phyloP scores from a whole-genome alignment of 2,329 filamentous ascomycete genomes.

The Fusarium palustre region DNA sequence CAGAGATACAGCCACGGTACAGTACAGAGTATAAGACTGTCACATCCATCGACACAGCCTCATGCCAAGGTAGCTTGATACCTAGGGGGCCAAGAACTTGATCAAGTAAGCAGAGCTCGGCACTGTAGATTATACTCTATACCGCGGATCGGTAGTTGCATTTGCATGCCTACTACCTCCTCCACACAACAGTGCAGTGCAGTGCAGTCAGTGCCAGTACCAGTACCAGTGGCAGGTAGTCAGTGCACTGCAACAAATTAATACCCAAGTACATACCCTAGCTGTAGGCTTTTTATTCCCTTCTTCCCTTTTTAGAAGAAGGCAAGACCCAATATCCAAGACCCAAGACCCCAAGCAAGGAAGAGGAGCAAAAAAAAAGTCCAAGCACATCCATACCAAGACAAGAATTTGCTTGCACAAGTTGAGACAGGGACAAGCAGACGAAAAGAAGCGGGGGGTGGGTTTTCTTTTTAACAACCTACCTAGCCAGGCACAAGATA shows the following conservation, averaged over 20 bases:
- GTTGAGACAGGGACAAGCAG: slow-evolving; percentile 23
- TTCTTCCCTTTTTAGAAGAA: background rate
- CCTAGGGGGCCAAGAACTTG: slow-evolving; percentile 8
- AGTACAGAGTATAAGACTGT: background rate
- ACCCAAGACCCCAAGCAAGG: background rate
- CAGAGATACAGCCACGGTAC: background rate
- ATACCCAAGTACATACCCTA: background rate
- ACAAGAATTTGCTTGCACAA: slow-evolving; percentile 12
- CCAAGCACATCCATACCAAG: slow-evolving; percentile 23
- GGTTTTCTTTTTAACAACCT: slow-evolving; percentile 5
- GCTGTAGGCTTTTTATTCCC: background rate
- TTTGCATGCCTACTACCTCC: background rate
- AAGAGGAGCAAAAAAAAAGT: background rate
- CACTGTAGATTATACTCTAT: slow-evolving; percentile 3
- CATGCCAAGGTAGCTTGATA: slow-evolving; percentile 26
- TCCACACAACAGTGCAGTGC: background rate
- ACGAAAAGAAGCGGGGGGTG: slow-evolving; percentile 25
- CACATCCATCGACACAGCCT: slow-evolving; percentile 34
- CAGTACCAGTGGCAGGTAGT: background rate
- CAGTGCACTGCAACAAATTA: background rate
- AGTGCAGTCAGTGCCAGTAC: no score
- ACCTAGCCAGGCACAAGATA: slow-evolving; percentile 10
- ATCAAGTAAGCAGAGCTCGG: slow-evolving; percentile 13
- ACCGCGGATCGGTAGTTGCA: slow-evolving; percentile 14
- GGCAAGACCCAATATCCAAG: background rate